These are phyloP conservation scores for Candida coleopterorum DNA, from an alignment of 805 yeast species.

Conservation along the genomic window DNA sequence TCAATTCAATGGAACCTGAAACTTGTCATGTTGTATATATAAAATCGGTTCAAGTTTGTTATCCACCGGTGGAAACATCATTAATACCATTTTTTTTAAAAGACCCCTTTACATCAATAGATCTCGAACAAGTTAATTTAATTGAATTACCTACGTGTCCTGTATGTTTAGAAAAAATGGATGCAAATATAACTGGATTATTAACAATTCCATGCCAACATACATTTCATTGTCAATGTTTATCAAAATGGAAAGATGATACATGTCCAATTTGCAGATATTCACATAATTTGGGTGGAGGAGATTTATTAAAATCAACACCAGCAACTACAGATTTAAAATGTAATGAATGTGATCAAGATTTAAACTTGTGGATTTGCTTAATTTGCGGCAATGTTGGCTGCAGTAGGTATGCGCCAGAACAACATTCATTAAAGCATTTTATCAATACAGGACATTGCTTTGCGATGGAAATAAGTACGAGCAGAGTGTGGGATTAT, in stretches of 20 bases:
- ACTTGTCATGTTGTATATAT: slow-evolving; percentile 72
- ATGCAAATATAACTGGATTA: slow-evolving; percentile 71
- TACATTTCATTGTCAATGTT: slow-evolving; percentile 85
- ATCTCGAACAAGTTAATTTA: slow-evolving; percentile 6
- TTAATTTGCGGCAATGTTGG: slow-evolving; percentile 89
- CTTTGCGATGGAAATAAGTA: slow-evolving; percentile 80
- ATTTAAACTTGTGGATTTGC: slow-evolving; percentile 79
- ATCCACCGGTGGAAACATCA: slow-evolving; percentile 15
- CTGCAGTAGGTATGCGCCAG: slow-evolving; percentile 77
- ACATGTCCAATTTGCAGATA: slow-evolving; percentile 89
- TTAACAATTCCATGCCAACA: slow-evolving; percentile 90
- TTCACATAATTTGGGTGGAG: slow-evolving; percentile 38
- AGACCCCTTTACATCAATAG: slow-evolving; percentile 61
- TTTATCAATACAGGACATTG: slow-evolving; percentile 76
- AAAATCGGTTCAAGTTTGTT: slow-evolving; percentile 48
- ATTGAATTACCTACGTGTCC: slow-evolving; percentile 88
- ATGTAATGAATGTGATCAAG: slow-evolving; percentile 56
- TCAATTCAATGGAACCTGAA: slow-evolving; percentile 88
- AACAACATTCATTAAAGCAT: slow-evolving; percentile 82
- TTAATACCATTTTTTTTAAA: slow-evolving; percentile 62
- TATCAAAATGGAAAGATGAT: slow-evolving; percentile 85
- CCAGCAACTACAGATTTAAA: slow-evolving; percentile 9
- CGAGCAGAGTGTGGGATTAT: slow-evolving; percentile 93
- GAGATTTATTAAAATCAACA: slow-evolving; percentile 9
- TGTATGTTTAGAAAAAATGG: slow-evolving; percentile 87